phyloP scores from a whole-genome alignment of 805 yeast species.

The Blastobotrys peoriensis region DNA sequence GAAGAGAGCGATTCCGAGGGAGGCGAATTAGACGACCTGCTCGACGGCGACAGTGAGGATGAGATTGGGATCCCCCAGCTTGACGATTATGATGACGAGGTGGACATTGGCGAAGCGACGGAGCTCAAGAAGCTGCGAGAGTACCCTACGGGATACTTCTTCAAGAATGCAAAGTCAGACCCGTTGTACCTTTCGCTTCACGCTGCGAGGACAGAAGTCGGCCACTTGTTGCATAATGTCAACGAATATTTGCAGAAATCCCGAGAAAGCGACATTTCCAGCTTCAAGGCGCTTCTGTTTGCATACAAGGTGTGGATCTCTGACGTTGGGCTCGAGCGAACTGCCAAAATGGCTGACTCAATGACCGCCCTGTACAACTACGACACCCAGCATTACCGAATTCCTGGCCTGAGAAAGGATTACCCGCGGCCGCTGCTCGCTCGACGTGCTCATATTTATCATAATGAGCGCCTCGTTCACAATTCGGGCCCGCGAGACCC shows the following conservation, averaged over 20 bases:
- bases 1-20: conserved; percentile 16
- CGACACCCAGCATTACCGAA: conserved; percentile 53
- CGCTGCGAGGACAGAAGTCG: conserved; percentile 51
- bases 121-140: conserved; percentile 49
- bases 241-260: conserved; percentile 41
- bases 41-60: conserved; percentile 17
- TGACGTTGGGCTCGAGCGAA: conserved; percentile 70
- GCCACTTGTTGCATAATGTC: conserved; percentile 56
- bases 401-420: conserved; percentile 59
- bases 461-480: conserved; percentile 63
- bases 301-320: conserved; percentile 71
- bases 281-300: conserved; percentile 56
- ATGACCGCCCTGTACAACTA: conserved; percentile 49
- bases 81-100: conserved; percentile 17
- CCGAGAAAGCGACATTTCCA: conserved; percentile 56
- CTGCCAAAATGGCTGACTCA: conserved; percentile 51
- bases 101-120: conserved; percentile 37
- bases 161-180: conserved; percentile 45
- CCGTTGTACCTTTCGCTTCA: conserved; percentile 50
- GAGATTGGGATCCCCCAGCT: conserved; percentile 20
- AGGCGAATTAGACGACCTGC: conserved; percentile 5
- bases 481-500: conserved; percentile 71
- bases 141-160: conserved; percentile 59
- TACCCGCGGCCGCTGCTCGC: conserved; percentile 76
- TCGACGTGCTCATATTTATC: conserved; percentile 65